Base-by-base conservation (phyloP, 176 grass and related monocot species). In the Lolium perenne region DNA sequence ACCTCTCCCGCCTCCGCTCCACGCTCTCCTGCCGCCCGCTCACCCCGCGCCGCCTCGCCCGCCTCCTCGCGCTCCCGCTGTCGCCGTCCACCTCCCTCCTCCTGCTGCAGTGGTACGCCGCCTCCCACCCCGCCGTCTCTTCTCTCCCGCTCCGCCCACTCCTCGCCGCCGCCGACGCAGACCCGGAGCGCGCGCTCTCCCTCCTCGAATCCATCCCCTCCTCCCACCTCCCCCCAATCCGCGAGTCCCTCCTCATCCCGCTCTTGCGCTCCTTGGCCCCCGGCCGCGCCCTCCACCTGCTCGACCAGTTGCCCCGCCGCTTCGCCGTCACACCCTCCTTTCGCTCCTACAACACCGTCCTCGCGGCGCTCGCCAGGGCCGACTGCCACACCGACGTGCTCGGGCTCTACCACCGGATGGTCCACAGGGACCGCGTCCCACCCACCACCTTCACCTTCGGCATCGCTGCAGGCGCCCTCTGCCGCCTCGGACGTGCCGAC, bases 391-490 rank as follows among this genome's bases (percentile, higher is more conserved):
- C 71, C 72, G 84, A 93, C 59, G 74, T 92, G 10, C 60, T 87
- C 18, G 54, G 62, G 26, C 59, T 95, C 56, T 98, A 92, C 80
- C 77, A 83, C 48, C 79, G 50, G n/a, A 98, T 98, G 95, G 69
- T 98, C 49, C 82, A 84, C 82, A 67, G 5, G 60, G 81, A 57
- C 87, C 69, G 89, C 20, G 77, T 95, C 49, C 91, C 90, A 15
- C 95, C 95, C 61, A 92, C 91, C 67, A 94, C 86, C 70, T 91
- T 94, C 86, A 92, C 95, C 80, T 98, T 98, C 60, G 82, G 87
- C 0, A 22, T 90, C 32, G 89, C 85, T 0, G 89, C 94, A 4
- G 84, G 89, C 14, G 90, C 93, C 0, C 85, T 94, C 71, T 98
- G 95, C 82, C 84, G 78, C 26, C 89, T 85, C 2, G 91, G 88